phyloP scores from a whole-genome alignment of 2,329 filamentous ascomycete genomes.

The Dothidotthia symphoricarpi region DNA sequence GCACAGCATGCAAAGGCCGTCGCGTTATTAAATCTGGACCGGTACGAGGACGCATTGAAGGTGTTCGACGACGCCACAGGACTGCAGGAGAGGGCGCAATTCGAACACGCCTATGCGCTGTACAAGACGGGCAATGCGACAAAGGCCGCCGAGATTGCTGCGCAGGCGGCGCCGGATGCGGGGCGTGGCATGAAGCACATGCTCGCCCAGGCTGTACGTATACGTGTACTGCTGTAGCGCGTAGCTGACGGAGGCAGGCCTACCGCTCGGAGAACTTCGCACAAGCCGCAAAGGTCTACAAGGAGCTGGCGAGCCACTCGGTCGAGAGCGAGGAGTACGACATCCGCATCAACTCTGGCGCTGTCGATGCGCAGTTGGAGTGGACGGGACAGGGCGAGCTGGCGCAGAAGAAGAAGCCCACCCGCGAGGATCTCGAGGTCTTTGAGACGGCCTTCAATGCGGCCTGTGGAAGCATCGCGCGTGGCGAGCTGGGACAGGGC shows the following conservation, averaged over 20 bases:
- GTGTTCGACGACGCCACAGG: constrained; percentile 62
- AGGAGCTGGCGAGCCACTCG: constrained; percentile 52
- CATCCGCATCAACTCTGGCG: constrained; percentile 71
- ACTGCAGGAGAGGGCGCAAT: constrained; percentile 59
- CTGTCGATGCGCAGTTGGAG: constrained; percentile 68
- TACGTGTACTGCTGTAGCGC: background rate
- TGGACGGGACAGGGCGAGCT: constrained; percentile 62
- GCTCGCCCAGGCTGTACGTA: constrained; percentile 59
- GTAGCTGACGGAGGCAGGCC: constrained; percentile 44
- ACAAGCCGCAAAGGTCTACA: constrained; percentile 64
- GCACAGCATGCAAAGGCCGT: constrained; percentile 70
- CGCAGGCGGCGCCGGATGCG: constrained; percentile 38
- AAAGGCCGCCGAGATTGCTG: constrained; percentile 60
- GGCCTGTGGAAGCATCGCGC: constrained; percentile 70
- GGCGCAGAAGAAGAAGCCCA: constrained; percentile 55
- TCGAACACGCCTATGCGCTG: constrained; percentile 78
- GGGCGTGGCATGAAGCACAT: constrained; percentile 58
- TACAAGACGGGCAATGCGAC: constrained; percentile 73
- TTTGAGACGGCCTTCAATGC: constrained; percentile 83
- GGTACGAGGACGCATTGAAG: constrained; percentile 73
- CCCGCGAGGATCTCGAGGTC: constrained; percentile 64
- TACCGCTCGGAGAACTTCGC: constrained; percentile 75
- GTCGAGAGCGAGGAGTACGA: constrained; percentile 68
- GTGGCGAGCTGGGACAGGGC: constrained; percentile 64
- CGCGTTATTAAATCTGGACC: constrained; percentile 77